Evolutionary conservation across 805 yeast species (phyloP).

Genomic region (Saturnispora kantuleensis): DNA sequence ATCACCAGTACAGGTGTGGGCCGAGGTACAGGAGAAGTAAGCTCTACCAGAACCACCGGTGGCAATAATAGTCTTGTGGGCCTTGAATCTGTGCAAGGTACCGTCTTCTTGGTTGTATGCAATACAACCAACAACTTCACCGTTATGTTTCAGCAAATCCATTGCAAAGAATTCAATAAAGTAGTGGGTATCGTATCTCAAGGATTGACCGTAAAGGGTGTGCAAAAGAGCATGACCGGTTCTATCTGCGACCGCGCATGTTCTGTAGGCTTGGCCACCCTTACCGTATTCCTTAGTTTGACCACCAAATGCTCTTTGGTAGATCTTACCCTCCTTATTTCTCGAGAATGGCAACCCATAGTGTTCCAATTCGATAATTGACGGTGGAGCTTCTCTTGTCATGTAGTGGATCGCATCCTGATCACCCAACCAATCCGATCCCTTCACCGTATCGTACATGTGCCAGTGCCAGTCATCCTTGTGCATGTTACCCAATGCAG

Average conservation of each 20-base stretch:
- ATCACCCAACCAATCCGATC: conserved; percentile 99
- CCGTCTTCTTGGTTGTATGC: conserved; percentile 99
- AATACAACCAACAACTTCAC: conserved; percentile 92
- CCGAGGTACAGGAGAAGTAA: conserved; percentile 97
- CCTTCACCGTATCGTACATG: conserved; percentile 98
- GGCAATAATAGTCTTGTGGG: conserved; percentile 93
- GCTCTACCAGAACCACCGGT: conserved; percentile 99
- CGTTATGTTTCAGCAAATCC: conserved; percentile 90
- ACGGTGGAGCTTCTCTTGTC: conserved; percentile 96
- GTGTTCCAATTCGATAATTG: conserved; percentile 94
- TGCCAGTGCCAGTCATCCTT: conserved; percentile 99
- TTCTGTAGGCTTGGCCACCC: conserved; percentile 98
- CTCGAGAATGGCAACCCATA: conserved; percentile 98
- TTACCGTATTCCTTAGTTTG: conserved; percentile 92
- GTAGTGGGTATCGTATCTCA: conserved; percentile 94
- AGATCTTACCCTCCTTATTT: conserved; percentile 91
- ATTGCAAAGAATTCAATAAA: conserved; percentile 95
- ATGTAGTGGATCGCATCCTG: conserved; percentile 98
- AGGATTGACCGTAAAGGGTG: conserved; percentile 91
- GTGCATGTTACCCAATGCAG: conserved; percentile 98
- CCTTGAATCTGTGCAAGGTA: conserved; percentile 93
- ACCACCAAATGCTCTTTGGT: conserved; percentile 99
- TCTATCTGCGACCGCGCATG: conserved; percentile 99
- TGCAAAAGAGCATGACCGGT: conserved; percentile 97
- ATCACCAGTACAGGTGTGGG: conserved; percentile 99